Evolutionary conservation across 257 asterid genomes (phyloP).

Genomic region (Penstemon davidsonii): DNA sequence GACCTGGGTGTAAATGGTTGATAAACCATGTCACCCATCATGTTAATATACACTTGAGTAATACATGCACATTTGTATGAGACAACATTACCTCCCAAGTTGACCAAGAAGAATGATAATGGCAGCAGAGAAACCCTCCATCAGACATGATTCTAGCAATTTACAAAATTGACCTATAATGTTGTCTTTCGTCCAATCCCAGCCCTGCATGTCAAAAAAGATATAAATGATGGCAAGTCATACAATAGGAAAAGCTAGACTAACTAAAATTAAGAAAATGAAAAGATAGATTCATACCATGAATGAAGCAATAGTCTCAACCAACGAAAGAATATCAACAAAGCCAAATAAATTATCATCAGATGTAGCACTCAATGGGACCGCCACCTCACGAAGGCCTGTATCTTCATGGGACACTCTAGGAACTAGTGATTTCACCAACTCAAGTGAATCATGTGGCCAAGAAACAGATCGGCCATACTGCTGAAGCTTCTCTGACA

Average conservation of each 20-base stretch:
- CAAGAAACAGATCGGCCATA: conserved; percentile 36
- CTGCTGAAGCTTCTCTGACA: conserved; percentile 60
- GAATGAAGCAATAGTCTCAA: conserved; percentile 67
- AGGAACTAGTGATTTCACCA: conserved; percentile 28
- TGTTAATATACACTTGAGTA: background rate
- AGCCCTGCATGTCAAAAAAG: conserved; percentile 55
- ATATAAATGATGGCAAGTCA: conserved; percentile 21
- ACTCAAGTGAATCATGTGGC: conserved; percentile 35
- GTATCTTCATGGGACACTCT: conserved; percentile 27
- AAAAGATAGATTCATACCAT: conserved; percentile 53
- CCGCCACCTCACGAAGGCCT: conserved; percentile 33
- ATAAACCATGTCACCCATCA: conserved; percentile 1
- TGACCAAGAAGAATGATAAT: conserved; percentile 66
- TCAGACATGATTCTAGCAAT: conserved; percentile 44
- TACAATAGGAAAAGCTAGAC: background rate
- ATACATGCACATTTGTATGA: background rate
- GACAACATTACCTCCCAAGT: conserved; percentile 71
- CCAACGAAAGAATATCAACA: conserved; percentile 60
- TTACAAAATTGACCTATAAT: conserved; percentile 47
- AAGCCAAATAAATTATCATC: conserved; percentile 40
- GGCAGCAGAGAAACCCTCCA: conserved; percentile 53
- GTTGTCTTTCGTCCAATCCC: conserved; percentile 73
- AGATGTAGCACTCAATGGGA: conserved; percentile 17
- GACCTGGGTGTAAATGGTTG: background rate
- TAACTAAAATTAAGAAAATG: background rate